Base-by-base conservation (phyloP, 495 filamentous ascomycete species). In the Penicillium herquei region DNA sequence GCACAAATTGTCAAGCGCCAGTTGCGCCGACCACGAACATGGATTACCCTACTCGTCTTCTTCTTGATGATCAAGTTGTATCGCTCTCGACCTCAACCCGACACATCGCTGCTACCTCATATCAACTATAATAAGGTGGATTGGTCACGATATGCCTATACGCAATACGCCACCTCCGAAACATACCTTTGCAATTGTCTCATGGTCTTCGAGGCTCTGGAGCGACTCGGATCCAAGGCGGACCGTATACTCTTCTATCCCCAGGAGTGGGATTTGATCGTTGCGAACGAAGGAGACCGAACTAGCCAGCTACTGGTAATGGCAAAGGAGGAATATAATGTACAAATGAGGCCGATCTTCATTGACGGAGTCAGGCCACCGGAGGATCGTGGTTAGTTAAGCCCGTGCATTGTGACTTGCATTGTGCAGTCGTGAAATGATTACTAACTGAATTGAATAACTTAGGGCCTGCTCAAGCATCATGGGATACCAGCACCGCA, bases 181-280 rank as follows among this genome's bases (percentile, higher is more conserved):
- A 74, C 81, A 3, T 87, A 89, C 66, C 78, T 92, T 3, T 92
- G 89, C 71, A 91, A 90, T 63, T 82, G 84, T 2, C 65, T 92
- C 49, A 88, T 92, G 87, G 74, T 91, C 6, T 85, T 92, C 56
- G 86, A 87, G 59, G 73, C 79, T 14, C 57, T 91, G 46, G 61
- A 84, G 21, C 74, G 79, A 30, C 68, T 86, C 0, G 84, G 80
- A 11, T 86, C 81, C 58, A 79, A 81, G 54, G 85, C 88, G 3
- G 82, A 87, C 33, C 79, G 82, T 6, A 65, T 91, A 11, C 72
- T 92, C 61, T 78, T 90, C 63, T 90, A 89, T 59, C 87, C 87
- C 12, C 67, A 71, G 51, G 61, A 64, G 56, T 88, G 82, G 81
- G 74, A 77, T 56, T 67, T 75, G 39, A 44, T 73, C 30, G 66